Evolutionary conservation across 225 moss, liverwort and hornwort genomes (phyloP).

Genomic region (Anthoceros angustus): DNA sequence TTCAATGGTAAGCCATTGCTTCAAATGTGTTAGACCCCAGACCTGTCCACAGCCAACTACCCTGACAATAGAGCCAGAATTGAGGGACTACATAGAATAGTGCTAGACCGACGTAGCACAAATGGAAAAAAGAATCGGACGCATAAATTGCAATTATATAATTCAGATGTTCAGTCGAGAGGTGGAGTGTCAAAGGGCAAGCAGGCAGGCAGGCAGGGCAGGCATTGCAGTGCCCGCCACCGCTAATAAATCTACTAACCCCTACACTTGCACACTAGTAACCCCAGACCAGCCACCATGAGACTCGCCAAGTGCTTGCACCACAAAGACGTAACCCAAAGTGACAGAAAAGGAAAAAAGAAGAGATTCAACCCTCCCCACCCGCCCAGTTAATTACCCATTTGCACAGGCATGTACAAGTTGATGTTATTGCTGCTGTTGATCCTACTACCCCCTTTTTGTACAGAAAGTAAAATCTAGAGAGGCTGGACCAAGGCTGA

Average conservation of each 20-base stretch:
- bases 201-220: too few species aligned
- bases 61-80: neutral
- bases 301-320: neutral
- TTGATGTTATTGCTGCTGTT: neutral
- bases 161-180: neutral
- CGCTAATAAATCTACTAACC: neutral
- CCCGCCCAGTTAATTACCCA: neutral
- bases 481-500: neutral
- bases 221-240: neutral
- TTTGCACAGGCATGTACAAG: constrained; percentile 1
- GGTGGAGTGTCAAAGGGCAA: neutral
- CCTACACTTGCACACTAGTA: neutral
- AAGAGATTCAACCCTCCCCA: neutral
- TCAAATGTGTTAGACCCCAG: constrained; percentile 1
- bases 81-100: neutral
- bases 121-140: neutral
- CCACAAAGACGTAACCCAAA: neutral
- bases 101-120: neutral
- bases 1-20: neutral
- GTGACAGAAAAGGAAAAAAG: neutral
- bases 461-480: neutral
- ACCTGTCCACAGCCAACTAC: neutral
- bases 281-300: too few species aligned
- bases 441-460: neutral
- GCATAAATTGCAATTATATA: constrained; percentile 2